phyloP scores from a whole-genome alignment of 768 basidiomycete species.

The Tylopilus felleus region DNA sequence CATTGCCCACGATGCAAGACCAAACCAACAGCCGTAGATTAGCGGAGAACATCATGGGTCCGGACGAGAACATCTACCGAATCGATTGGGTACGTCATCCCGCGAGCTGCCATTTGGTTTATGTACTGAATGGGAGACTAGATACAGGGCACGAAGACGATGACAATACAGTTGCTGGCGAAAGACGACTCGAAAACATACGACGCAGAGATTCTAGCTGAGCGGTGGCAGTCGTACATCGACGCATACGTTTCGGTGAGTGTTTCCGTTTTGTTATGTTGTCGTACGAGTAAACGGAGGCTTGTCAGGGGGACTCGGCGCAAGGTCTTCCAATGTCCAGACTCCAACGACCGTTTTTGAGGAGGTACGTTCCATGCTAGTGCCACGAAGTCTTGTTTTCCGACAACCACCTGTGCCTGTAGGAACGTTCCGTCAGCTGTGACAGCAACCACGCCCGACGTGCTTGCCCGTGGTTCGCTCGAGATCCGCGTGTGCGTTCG shows the following conservation, averaged over 20 bases:
- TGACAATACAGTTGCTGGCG: constrained; percentile 73
- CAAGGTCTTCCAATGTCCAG: constrained; percentile 48
- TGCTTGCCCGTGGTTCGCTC: constrained; percentile 55
- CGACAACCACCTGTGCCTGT: neutral
- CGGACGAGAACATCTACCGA: constrained; percentile 76
- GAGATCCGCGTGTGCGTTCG: constrained; percentile 75
- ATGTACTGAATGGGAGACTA: constrained; percentile 26
- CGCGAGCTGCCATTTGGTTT: neutral
- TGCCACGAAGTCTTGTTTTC: neutral
- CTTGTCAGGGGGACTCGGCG: constrained; percentile 52
- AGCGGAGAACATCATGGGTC: constrained; percentile 67
- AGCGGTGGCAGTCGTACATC: constrained; percentile 77
- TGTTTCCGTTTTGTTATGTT: neutral
- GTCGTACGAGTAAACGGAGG: neutral
- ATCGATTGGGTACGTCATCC: constrained; percentile 67
- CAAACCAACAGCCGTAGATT: constrained; percentile 63
- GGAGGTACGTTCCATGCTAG: constrained; percentile 43
- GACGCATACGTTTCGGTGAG: constrained; percentile 70
- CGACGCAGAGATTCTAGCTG: constrained; percentile 72
- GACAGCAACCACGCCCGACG: constrained; percentile 37
- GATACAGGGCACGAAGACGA: constrained; percentile 62
- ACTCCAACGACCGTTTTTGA: constrained; percentile 60
- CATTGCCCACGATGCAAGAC: constrained; percentile 64
- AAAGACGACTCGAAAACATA: constrained; percentile 76
- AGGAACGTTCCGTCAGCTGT: constrained; percentile 23